phyloP scores from a whole-genome alignment of 2,329 filamentous ascomycete genomes.

The Orbilia oligospora region DNA sequence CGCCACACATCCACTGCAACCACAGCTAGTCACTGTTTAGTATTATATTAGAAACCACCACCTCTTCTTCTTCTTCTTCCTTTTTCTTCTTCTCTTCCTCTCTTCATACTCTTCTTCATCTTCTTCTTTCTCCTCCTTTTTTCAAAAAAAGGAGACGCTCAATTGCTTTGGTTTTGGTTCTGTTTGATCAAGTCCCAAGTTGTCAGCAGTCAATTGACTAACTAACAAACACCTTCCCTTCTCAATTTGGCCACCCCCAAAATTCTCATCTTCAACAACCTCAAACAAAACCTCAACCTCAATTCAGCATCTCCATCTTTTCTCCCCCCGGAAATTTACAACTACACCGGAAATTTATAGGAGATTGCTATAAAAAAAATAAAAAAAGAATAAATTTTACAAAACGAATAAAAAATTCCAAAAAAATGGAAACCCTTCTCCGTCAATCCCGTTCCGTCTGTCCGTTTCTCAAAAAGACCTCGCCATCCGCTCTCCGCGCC shows the following conservation, averaged over 20 bases:
- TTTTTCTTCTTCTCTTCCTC: slow-evolving; percentile 7
- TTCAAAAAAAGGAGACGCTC: neutral
- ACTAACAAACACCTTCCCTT: slow-evolving; percentile 42
- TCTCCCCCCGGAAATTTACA: slow-evolving; percentile 3
- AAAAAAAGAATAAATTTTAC: slow-evolving; percentile 10
- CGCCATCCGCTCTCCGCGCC: slow-evolving; percentile 89
- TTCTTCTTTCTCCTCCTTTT: neutral
- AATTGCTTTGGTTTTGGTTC: neutral
- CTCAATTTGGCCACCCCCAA: slow-evolving; percentile 5
- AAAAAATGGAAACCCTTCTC: slow-evolving; percentile 88
- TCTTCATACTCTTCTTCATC: neutral
- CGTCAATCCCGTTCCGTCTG: slow-evolving; percentile 97
- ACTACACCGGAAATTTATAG: too few relatives aligned
- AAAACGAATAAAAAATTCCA: neutral
- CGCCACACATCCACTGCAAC: slow-evolving; percentile 31
- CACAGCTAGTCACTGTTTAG: too few relatives aligned
- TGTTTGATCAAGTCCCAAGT: neutral
- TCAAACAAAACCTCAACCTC: slow-evolving; percentile 6
- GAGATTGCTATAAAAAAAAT: neutral
- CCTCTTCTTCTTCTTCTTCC: slow-evolving; percentile 13
- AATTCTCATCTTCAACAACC: neutral
- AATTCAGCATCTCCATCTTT: slow-evolving; percentile 33
- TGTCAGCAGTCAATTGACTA: slow-evolving; percentile 6
- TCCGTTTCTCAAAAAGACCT: slow-evolving; percentile 95
- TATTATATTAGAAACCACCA: slow-evolving; percentile 24